Base-by-base conservation (phyloP, 2,329 filamentous ascomycete genomes). In the Penicillium sp. region DNA sequence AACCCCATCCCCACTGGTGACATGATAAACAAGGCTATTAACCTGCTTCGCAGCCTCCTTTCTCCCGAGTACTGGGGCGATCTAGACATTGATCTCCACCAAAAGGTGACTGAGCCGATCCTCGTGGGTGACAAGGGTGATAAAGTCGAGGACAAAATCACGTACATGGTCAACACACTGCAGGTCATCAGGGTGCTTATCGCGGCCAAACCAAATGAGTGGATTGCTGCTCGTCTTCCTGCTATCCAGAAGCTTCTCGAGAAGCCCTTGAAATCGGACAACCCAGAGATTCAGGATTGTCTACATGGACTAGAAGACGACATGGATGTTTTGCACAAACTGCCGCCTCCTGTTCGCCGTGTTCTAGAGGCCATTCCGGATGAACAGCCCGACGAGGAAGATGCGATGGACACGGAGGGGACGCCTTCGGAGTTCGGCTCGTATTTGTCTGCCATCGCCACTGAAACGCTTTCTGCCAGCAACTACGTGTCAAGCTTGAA, bases 281-380 rank as follows among this genome's bases (percentile, higher is more conserved):
- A 93, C 63, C 86, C 91, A 0, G 94, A 99, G 70, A 86, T 99
- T 9, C 96, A 99, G 68, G 93, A 97, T 69, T 96, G 90, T 69
- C 78, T 97, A 33, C 91, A 97, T 74, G 82, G 87, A 27, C 80
- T 86, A 3, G 88, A 92, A 63, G 84, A 87, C 61, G 84, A 86
- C 35, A 84, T 83, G 61, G 88, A 91, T 53, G 86, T 90, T 45
- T 85, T 83, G 19, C 86, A 86, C 7, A 84, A 87, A 59, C 78
- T 96, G 48, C 87, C 88, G 64, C 87, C 94, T 1, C 88, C 89
- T 9, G 78, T 97, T 63, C 86, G 89, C 71, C 86, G 91, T 41
- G 85, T 97, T n/a, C 81, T 99, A 6, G 90, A 96, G 66, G 90
- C 93, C 1, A 86, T 97, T 43, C 94, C 94, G 1, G 86, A 93